A percentile compares a stretch with the other conserved stretches of the same genome.
These are phyloP conservation scores for Erythrophleum fordii DNA, from an alignment of 306 rosid genomes.

Conservation along the genomic window DNA sequence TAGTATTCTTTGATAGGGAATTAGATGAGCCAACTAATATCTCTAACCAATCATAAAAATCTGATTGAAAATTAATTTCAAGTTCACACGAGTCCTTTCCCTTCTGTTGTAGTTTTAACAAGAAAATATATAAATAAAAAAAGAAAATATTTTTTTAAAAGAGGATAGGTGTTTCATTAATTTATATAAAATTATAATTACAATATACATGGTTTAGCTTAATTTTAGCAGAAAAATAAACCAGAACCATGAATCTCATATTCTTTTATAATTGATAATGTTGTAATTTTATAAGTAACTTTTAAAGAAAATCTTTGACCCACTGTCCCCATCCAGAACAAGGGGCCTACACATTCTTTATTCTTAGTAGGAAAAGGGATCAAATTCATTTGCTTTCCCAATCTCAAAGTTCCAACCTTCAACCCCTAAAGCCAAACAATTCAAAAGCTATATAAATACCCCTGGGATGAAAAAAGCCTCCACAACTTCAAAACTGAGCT, in stretches of 20 bases:
- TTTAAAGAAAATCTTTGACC: background rate
- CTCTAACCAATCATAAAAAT: background rate
- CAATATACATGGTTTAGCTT: background rate
- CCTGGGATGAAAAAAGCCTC: background rate
- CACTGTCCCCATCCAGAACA: background rate
- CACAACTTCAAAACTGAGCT: slow-evolving; percentile 3
- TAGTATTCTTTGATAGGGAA: background rate
- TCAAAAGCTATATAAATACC: slow-evolving; percentile 52
- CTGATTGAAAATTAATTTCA: background rate
- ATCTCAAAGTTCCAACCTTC: background rate
- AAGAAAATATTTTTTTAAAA: too few relatives aligned
- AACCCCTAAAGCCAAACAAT: slow-evolving; percentile 28
- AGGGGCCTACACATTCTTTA: background rate
- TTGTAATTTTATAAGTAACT: background rate
- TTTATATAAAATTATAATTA: too few relatives aligned
- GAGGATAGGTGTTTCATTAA: too few relatives aligned
- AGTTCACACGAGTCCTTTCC: background rate
- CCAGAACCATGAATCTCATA: background rate
- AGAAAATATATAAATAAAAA: too few relatives aligned
- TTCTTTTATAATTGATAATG: background rate
- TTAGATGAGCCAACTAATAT: background rate
- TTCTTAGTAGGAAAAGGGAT: background rate
- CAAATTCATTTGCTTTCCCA: background rate
- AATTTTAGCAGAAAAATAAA: background rate
- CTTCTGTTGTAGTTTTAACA: too few relatives aligned